Evolutionary conservation across 345 rosid species (phyloP), one percentile per base, ranked within the genome.

Genomic region (Physaria fendleri): DNA sequence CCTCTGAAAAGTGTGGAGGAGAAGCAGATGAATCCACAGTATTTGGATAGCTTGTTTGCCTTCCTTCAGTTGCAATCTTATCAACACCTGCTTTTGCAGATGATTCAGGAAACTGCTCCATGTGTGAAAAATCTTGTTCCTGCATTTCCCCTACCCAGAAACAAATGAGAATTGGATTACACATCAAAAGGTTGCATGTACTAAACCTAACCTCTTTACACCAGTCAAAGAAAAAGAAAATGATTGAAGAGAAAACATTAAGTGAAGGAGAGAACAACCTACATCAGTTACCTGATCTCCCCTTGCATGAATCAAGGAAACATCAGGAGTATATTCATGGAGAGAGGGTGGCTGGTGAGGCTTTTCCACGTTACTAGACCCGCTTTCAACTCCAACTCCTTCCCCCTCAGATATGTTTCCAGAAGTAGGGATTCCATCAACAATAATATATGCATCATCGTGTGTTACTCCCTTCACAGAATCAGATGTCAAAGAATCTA

Each of bases 91-190:
- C 44, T 40, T 32, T 66, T 39, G 62, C 62, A 56, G 65, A 60
- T 55, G 38, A 46, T 65, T 74, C 79, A 48, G 63, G 49, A 62
- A 37, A 46, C 52, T 82, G 80, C 48, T 72, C 67, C 65, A 62
- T 62, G 65, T 44, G 81, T 68, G 67, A 78, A 74, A 73, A 79
- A 79, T 81, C 71, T 71, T 78, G 77, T 71, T 79, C 95, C 95
- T 91, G 96, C 95, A 88, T 81, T 75, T 77, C 77, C 86, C 98
- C 98, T 84, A 81, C 84, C 92, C 77, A 85, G 84, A 72, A 82
- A 77, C 76, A 82, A 85, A 84, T 84, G 85, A 84, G 88, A 82
- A 81, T 54, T 72, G 72, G 66, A 78, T 81, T 68, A 85, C 72
- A 72, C 72, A 74, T 71, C 71, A 63, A 74, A 71, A 34, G 40